These are phyloP conservation scores for Phialophora macrospora DNA, from an alignment of 2,329 filamentous ascomycete species.

Conservation along the genomic window DNA sequence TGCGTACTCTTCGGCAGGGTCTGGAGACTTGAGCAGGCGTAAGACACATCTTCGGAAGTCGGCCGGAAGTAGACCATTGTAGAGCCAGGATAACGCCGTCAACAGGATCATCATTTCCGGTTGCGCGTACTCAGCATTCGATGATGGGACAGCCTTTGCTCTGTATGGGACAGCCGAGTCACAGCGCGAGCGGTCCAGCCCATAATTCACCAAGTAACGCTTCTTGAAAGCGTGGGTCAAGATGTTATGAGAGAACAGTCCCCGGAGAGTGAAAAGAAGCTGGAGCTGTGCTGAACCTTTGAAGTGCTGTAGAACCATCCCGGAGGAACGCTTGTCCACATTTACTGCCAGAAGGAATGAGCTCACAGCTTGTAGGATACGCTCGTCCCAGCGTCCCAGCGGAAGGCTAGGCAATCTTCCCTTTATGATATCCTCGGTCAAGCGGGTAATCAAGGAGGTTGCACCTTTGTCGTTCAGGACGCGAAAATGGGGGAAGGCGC, in stretches of 20 bases:
- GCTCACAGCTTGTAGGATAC: constrained; percentile 18
- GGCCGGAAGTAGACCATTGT: constrained; percentile 58
- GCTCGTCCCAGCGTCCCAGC: constrained; percentile 33
- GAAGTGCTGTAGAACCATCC: constrained; percentile 19
- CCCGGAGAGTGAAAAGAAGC: constrained; percentile 43
- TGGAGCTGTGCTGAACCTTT: constrained; percentile 11
- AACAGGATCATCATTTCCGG: constrained; percentile 63
- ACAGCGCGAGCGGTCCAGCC: constrained; percentile 60
- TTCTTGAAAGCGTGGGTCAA: constrained; percentile 63
- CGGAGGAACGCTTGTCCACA: background rate
- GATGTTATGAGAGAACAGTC: constrained; percentile 62
- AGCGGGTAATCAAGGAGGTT: constrained; percentile 20
- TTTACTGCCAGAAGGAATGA: constrained; percentile 24
- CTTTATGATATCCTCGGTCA: constrained; percentile 31
- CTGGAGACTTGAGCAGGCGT: constrained; percentile 58
- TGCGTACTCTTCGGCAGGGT: constrained; percentile 57
- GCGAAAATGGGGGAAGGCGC: constrained; percentile 37
- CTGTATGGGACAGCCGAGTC: constrained; percentile 63
- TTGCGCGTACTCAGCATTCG: constrained; percentile 66
- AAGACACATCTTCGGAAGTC: constrained; percentile 57
- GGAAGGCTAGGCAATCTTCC: constrained; percentile 35
- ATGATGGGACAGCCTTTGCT: constrained; percentile 63
- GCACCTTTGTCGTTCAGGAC: constrained; percentile 33
- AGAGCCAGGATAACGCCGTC: constrained; percentile 63
- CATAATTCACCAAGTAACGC: constrained; percentile 69